phyloP scores from a whole-genome alignment of 169 alveolate species.

The Eimeria praecox region DNA sequence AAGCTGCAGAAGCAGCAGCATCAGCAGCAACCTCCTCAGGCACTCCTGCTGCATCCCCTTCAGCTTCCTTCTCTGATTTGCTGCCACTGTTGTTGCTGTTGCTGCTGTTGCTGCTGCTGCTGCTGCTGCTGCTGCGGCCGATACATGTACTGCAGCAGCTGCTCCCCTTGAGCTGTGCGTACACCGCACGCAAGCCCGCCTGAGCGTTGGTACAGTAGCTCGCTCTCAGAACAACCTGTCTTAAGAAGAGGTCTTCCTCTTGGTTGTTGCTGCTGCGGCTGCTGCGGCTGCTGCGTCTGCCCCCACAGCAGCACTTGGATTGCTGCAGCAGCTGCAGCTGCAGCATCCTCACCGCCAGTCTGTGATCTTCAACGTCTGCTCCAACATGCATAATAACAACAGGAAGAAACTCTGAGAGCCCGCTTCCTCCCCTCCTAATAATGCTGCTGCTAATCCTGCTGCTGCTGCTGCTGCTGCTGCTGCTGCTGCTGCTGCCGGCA shows the following conservation, averaged over 20 bases:
- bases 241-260: conserved; percentile 43
- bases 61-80: not conserved
- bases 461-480: conserved; percentile 25
- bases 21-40: conserved; percentile 67
- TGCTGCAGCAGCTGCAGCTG: conserved; percentile 72
- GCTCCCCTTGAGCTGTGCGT: conserved; percentile 69
- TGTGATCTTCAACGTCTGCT: conserved; percentile 77
- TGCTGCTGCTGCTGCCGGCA: not conserved
- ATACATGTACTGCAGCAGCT: conserved; percentile 68
- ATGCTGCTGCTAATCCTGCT: conserved; percentile 57
- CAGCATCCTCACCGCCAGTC: conserved; percentile 77
- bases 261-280: conserved; percentile 37
- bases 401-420: conserved; percentile 69
- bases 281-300: conserved; percentile 74
- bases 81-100: conserved; percentile 21
- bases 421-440: not conserved
- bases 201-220: conserved; percentile 42
- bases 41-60: conserved; percentile 12
- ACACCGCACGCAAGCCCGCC: conserved; percentile 62
- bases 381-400: conserved; percentile 75
- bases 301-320: conserved; percentile 68
- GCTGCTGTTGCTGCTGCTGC: conserved; percentile 63
- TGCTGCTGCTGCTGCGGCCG: conserved; percentile 74
- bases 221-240: conserved; percentile 65
- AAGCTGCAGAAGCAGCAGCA: conserved; percentile 75